Base-by-base conservation (phyloP, 805 yeast genomes). In the Yarrowia osloensis region DNA sequence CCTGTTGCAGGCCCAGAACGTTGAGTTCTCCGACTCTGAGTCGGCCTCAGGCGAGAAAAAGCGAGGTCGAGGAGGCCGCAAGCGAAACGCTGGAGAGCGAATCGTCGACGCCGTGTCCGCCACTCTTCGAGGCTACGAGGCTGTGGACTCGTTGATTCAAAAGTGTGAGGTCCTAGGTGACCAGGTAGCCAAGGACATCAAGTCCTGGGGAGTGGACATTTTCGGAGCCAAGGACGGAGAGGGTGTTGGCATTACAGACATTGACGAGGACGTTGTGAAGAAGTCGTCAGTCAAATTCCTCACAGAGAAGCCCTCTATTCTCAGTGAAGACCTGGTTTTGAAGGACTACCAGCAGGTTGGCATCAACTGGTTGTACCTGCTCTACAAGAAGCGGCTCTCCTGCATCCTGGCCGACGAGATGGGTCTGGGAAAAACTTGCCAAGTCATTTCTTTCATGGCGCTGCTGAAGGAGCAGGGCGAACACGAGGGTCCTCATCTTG, bases 321-420 rank as follows among this genome's bases (percentile, higher is more conserved):
- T 95, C 69, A 80, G 91, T 1, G 81, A 80, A 0, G 89, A 85
- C 22, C 81, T 91, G 19, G 84, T 84, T 44, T 81, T 95, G 72
- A 95, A 94, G 73, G 87, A 86, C 73, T 95, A 95, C 77, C 99
- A 95, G 79, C 95, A 92, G 72, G 97, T 93, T n/a, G 99, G 99
- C 54, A 79, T 95, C 65, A 95, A 95, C 76, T 95, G 99, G 99
- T 80, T 95, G 66, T 83, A 87, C 69, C 77, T 94, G 66, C 81
- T 95, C 33, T 95, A 94, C 76, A 86, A 85, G 68, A 86, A 89
- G 74, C 83, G 86, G 19, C 81, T 95, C 67, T 91, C 97, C 7
- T 93, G 99, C 78, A 95, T 95, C 67, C 80, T 95, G 59, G 99
- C 99, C 0, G 99, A 95, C 79, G 99, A 95, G 76, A 95, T 95